Base-by-base conservation (phyloP, 164 flowering plant genomes). In the Vitis labrusca region DNA sequence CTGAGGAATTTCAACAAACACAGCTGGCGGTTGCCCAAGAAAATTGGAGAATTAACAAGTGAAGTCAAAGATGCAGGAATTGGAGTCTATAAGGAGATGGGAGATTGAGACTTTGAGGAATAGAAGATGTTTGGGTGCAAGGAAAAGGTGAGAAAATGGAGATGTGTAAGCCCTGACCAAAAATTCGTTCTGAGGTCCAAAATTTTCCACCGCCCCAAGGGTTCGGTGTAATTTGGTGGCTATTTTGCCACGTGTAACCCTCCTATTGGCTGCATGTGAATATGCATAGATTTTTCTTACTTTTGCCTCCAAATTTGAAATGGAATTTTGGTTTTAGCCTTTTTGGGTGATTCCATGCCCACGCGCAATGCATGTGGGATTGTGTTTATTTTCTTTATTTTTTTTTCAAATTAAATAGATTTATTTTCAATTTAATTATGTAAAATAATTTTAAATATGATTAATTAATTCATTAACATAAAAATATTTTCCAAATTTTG, bases 141-240 rank as follows among this genome's bases (percentile, higher is more conserved):
- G 72, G 71, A 77, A 60, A 44, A 37, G n/a, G 50, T 29, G 19
- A 6, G 64, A 58, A 27, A 61, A 29, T 59, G 56, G 58, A 44
- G 52, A 23, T 59, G 69, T 15, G 15, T 47, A 30, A 73, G 19
- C 61, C 23, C 52, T 64, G 59, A 68, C 82, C 82, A 77, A 64
- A 68, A 66, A 32, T 55, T 63, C 17, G 8, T 44, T 78, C 8
- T 80, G 82, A 82, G 85, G 87, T 74, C 71, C 57, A 69, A 63
- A 76, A 32, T 64, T 5, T n/a, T 73, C 81, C 80, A 80, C 64
- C 68, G 44, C 44, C 44, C 44, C 44, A 37, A 37, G 44, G 7
- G 44, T 37, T 3, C 44, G 44, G 44, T 37, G 7, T 37, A 37
- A 37, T 37, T 23, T 37, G 44, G 7, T 37, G 44, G 44, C 5